These are phyloP conservation scores for Teunomyces tritomae DNA, from an alignment of 805 yeast genomes.

Conservation along the genomic window DNA sequence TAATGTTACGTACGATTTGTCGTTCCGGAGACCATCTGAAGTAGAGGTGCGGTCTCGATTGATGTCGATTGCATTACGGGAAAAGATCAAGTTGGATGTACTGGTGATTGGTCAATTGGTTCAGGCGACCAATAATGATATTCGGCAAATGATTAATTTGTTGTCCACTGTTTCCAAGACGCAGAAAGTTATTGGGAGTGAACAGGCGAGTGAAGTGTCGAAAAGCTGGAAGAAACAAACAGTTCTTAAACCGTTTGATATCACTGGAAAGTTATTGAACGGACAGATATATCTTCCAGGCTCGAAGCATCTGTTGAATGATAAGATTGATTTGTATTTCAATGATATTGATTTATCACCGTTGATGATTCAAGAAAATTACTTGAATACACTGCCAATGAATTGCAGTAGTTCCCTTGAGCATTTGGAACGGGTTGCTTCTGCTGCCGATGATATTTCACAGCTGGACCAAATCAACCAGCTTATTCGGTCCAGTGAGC, in stretches of 20 bases:
- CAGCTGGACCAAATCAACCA: conserved; percentile 78
- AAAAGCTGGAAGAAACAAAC: conserved; percentile 85
- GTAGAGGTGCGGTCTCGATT: conserved; percentile 76
- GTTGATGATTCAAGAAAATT: conserved; percentile 94
- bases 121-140: conserved; percentile 82
- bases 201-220: conserved; percentile 60
- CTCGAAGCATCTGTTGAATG: conserved; percentile 60
- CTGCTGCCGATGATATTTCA: conserved; percentile 87
- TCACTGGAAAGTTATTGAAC: conserved; percentile 61
- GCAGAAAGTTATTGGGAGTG: conserved; percentile 57
- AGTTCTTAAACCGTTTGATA: conserved; percentile 90
- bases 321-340: conserved; percentile 84
- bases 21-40: conserved; percentile 87
- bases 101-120: conserved; percentile 80
- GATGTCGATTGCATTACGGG: conserved; percentile 87
- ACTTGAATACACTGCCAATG: conserved; percentile 63
- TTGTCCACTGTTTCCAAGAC: conserved; percentile 82
- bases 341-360: conserved; percentile 95
- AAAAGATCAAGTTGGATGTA: conserved; percentile 76
- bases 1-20: conserved; percentile 70
- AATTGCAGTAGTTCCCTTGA: conserved; percentile 34
- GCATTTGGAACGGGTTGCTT: conserved; percentile 61
- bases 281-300: conserved; percentile 57
- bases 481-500: conserved; percentile 84
- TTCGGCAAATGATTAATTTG: conserved; percentile 88